Base-by-base conservation (phyloP, 352 stramenopile genomes). In the Saprolegnia diclina region DNA sequence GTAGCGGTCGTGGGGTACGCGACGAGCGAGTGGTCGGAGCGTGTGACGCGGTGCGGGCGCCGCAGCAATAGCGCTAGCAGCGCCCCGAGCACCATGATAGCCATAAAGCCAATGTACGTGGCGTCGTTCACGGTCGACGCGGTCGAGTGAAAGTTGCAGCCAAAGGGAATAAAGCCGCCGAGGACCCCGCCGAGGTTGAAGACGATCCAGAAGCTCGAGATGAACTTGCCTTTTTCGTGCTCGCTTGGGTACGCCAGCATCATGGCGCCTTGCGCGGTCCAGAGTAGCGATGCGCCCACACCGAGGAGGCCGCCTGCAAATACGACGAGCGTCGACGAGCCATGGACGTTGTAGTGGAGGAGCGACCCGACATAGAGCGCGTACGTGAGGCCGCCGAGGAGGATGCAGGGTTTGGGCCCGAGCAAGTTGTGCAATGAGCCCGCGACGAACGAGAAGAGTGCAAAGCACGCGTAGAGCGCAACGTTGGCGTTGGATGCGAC, bases 131-230 rank as follows among this genome's bases (percentile, higher is more conserved):
- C 73, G 52, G 32, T 29, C 37, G 45, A 26, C 16, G 19, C 35
- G 29, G 72, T 64, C 29, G 67, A 63, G 16, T 61, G 38, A 55
- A 70, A 79, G 64, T 83, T 85, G 56, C 82, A 79, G 9, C 74
- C 42, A 52, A 92, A 93, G 37, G 73, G 78, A 18, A 94, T 59
- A 13, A 84, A 38, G 5, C 88, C 86, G n/a, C 88, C 88, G 1
- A 76, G 67, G 1, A 86, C 73, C 1, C 79, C 79, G 11, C 78
- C 83, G 32, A 89, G 74, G 70, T 96, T 91, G 73, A 96, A 96
- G 50, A 94, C 80, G 53, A 82, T 71, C 88, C 86, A 94, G 71
- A 96, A 94, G 10, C 77, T 59, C 19, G 76, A 76, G 65, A 95
- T 76, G 50, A 87, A 82, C 37, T 45, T 64, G 10, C 87, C 85